Conservation (phyloP, 1,284 basidiomycete species). For the Coniferiporia weirii region DNA sequence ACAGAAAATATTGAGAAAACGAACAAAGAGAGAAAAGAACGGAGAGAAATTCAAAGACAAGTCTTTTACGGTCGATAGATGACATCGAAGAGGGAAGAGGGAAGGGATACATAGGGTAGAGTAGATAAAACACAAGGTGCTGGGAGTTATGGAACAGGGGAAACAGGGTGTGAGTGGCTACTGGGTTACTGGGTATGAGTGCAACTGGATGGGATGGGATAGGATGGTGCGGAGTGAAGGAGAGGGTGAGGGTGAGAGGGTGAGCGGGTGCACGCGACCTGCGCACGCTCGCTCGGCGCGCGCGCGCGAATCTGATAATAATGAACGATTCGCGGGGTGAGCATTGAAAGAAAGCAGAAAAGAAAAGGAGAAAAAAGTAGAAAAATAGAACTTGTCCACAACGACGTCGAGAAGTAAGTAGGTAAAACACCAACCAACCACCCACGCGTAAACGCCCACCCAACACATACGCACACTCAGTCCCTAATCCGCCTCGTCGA, state of each 20-base stretch:
- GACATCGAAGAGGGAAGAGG: not conserved
- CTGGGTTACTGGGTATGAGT: not conserved
- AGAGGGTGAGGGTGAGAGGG: too few species aligned
- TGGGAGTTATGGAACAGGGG: too few species aligned
- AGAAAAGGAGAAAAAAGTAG: not conserved
- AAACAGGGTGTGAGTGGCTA: not conserved
- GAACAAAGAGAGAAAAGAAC: too few species aligned
- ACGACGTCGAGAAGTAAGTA: not conserved
- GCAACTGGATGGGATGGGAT: not conserved
- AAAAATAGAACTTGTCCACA: not conserved
- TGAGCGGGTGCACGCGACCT: too few species aligned
- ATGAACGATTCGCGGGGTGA: not conserved
- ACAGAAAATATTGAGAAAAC: too few species aligned
- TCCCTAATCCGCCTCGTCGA: constrained; percentile 25
- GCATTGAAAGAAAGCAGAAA: not conserved
- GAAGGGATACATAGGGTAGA: not conserved
- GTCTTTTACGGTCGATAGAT: too few species aligned
- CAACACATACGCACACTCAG: too few species aligned
- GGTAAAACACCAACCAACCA: not conserved
- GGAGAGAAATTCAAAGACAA: too few species aligned
- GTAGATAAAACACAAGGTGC: too few species aligned
- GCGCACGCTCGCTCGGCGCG: not conserved
- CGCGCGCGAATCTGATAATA: not conserved
- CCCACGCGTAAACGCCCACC: not conserved
- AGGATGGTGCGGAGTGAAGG: too few species aligned